Conservation (phyloP, 768 basidiomycete genomes). For the Cubamyces lactineus region DNA sequence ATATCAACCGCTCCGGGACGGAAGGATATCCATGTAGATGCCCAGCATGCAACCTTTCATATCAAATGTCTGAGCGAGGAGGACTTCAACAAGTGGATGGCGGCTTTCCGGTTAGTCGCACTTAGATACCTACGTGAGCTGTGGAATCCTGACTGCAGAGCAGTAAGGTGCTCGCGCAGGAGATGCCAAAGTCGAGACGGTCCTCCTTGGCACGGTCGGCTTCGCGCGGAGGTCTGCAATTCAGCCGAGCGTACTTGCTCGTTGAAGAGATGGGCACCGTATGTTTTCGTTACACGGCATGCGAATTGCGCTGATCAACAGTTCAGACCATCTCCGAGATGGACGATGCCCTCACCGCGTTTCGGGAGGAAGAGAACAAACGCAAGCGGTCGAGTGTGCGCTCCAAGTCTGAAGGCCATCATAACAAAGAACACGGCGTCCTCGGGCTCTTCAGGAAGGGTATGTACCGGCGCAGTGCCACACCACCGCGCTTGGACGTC, state of each 20-base stretch:
- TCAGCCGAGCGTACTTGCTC: constrained; percentile 53
- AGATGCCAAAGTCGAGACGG: constrained; percentile 41
- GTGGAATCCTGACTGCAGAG: neutral
- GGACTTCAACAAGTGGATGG: constrained; percentile 78
- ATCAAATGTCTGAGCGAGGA: constrained; percentile 72
- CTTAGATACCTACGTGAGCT: neutral
- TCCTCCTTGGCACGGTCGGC: constrained; percentile 40
- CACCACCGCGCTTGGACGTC: neutral
- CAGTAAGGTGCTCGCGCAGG: constrained; percentile 67
- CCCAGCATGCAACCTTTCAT: constrained; percentile 77
- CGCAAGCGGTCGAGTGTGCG: constrained; percentile 37
- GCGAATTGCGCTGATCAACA: neutral
- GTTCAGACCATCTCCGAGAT: constrained; percentile 60
- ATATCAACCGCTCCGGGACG: constrained; percentile 74
- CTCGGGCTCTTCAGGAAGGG: constrained; percentile 63
- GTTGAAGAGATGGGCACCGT: constrained; percentile 73
- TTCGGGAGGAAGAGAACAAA: constrained; percentile 44
- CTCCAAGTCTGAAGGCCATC: constrained; percentile 45
- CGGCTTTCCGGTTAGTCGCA: constrained; percentile 62
- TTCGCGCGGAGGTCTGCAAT: constrained; percentile 46
- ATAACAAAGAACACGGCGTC: constrained; percentile 38
- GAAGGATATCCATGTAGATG: constrained; percentile 82
- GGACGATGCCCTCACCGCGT: constrained; percentile 52
- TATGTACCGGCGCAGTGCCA: constrained; percentile 23
- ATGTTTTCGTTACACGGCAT: constrained; percentile 30